Evolutionary conservation across 2,329 filamentous ascomycete genomes (phyloP).

Genomic region (Xylariaceae sp.): DNA sequence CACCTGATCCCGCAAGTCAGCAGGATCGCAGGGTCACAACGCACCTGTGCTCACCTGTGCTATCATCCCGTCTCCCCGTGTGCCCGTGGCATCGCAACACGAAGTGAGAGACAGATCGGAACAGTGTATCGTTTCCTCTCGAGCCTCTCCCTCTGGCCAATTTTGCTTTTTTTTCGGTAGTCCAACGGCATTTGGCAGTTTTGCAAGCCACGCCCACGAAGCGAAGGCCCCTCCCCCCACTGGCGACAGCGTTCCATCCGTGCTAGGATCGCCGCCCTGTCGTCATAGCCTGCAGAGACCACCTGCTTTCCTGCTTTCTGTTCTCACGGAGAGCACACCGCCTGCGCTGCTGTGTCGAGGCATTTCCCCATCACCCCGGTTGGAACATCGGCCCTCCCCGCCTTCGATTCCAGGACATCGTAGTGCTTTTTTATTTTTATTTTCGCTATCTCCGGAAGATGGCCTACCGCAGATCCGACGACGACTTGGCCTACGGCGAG

Average conservation of each 20-base stretch:
- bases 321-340: background rate
- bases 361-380: background rate
- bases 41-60: no score
- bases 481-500: slow-evolving; percentile 30
- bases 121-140: background rate
- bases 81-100: no score
- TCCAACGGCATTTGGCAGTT: no score
- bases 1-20: no score
- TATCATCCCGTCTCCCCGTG: no score
- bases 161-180: background rate
- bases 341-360: background rate
- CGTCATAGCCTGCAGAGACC: slow-evolving; percentile 10
- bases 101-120: background rate
- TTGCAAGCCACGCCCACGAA: background rate
- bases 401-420: background rate
- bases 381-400: background rate
- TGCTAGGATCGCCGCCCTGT: slow-evolving; percentile 6
- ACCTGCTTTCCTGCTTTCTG: slow-evolving; percentile 1
- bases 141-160: background rate
- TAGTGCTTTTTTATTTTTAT: background rate
- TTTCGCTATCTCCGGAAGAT: slow-evolving; percentile 2
- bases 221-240: background rate
- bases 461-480: slow-evolving; percentile 15
- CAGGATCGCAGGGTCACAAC: no score
- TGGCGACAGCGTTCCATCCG: slow-evolving; percentile 1